A percentile compares a stretch with the other conserved stretches of the same genome.
These are phyloP conservation scores for Cicer cuneatum DNA, from an alignment of 306 rosid genomes.

Conservation along the genomic window DNA sequence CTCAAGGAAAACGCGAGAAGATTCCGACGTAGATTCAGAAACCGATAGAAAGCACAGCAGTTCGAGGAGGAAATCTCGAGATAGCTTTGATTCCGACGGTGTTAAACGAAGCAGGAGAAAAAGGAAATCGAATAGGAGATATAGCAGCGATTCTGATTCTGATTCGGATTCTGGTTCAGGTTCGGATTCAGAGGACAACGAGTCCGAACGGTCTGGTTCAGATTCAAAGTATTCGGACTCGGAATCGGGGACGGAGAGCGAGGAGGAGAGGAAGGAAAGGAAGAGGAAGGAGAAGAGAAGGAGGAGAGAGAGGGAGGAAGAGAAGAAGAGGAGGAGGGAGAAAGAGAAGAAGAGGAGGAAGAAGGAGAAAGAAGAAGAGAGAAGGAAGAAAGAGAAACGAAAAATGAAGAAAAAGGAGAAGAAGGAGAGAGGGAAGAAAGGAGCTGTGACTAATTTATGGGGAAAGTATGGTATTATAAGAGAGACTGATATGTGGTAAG, in stretches of 20 bases:
- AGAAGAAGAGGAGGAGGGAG: conserved; percentile 44
- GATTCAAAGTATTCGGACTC: conserved; percentile 55
- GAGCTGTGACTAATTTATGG: conserved; percentile 90
- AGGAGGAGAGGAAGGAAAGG: conserved; percentile 50
- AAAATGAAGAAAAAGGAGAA: conserved; percentile 65
- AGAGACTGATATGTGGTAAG: conserved; percentile 99
- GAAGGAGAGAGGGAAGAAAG: conserved; percentile 78
- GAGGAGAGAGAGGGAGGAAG: conserved; percentile 40
- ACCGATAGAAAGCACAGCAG: conserved; percentile 46
- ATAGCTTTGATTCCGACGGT: conserved; percentile 54
- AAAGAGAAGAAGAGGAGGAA: conserved; percentile 52
- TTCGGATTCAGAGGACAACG: conserved; percentile 41
- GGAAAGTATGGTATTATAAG: conserved; percentile 85
- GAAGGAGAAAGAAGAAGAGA: conserved; percentile 57
- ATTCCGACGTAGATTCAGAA: conserved; percentile 45
- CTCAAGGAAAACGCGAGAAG: conserved; percentile 47
- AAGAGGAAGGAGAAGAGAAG: conserved; percentile 45
- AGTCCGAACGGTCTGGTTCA: conserved; percentile 31
- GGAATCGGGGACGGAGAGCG: conserved; percentile 60
- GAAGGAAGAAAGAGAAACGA: conserved; percentile 60
- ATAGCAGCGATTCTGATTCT: conserved; percentile 60
- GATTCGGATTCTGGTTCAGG: conserved; percentile 35
- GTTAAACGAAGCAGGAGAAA: conserved; percentile 47
- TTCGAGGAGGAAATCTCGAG: conserved; percentile 60
- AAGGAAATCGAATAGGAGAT: conserved; percentile 60